Base-by-base conservation (phyloP, 805 yeast species). In the Metschnikowia arizonensis region DNA sequence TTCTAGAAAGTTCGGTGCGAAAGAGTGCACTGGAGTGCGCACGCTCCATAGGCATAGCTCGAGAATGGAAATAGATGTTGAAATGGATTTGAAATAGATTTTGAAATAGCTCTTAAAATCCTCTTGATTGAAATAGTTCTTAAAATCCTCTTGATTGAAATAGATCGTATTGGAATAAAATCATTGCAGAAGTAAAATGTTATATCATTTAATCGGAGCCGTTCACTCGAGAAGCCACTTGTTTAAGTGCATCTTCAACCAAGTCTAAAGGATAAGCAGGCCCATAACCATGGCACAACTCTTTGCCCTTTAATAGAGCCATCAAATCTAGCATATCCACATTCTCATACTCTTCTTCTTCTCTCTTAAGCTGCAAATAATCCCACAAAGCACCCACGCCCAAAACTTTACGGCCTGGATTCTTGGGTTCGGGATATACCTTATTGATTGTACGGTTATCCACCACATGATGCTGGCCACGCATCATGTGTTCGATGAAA, bases 341-440 rank as follows among this genome's bases (percentile, higher is more conserved):
- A 7, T 74, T 74, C 18, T 63, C 57, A 31, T 68, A 73, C 42
- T 76, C 72, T n/a, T 69, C 63, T 33, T 69, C 72, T 45, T 73
- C 78, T 19, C 73, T 64, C 47, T 70, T 68, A 51, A 74, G 65
- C 46, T 62, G 69, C 38, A 88, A 63, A 59, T 83, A 84, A 60
- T 88, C 91, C 96, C 96, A 88, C 2, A 86, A 82, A 1, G 91
- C 93, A 15, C 86, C 80, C 0, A 86, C 69, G 0, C 89, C 87
- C 48, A 87, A 65, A 34, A 85, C 69, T 55, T 76, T 74, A 25
- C 65, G 62, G 2, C 78, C 77, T 10, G 66, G 68, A 33, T 64
- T 53, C 25, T 63, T 65, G 6, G 72, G 72, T 10, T 60, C 53
- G 30, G 61, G 65, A 48, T 71, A 71, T 12, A 66, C 64, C 42